Percentiles rank a stretch among this genome's conserved stretches.
Conservation (phyloP, 2,329 filamentous ascomycete species). For the Trichoderma gracile region DNA sequence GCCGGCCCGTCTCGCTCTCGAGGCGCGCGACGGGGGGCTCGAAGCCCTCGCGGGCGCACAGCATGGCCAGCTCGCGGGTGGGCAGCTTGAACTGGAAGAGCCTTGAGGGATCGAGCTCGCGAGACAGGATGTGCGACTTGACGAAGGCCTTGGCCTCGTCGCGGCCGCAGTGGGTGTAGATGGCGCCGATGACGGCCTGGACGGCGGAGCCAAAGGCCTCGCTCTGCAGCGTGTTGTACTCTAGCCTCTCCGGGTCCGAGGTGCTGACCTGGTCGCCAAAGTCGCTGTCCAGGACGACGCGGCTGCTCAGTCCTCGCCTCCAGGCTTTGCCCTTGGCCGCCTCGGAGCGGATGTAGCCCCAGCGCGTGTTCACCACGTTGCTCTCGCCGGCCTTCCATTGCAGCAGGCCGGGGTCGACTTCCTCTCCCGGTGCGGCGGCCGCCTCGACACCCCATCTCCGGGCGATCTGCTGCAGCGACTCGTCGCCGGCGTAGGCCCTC, state of each 20-base stretch:
- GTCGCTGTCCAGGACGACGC: conserved; percentile 78
- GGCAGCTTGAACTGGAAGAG: conserved; percentile 86
- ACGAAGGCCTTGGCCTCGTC: conserved; percentile 81
- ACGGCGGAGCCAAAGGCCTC: conserved; percentile 74
- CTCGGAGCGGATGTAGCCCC: conserved; percentile 56
- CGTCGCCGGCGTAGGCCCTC: conserved; percentile 77
- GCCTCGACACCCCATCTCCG: conserved; percentile 89
- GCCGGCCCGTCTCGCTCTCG: conserved; percentile 84
- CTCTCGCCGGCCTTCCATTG: conserved; percentile 66
- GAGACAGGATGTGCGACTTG: conserved; percentile 76
- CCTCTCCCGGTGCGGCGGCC: conserved; percentile 81
- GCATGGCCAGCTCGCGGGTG: conserved; percentile 75
- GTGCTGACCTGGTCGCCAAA: conserved; percentile 66
- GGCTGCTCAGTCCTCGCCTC: conserved; percentile 70
- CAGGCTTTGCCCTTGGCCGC: conserved; percentile 47
- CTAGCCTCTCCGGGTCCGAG: conserved; percentile 34
- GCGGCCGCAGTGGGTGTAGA: conserved; percentile 83
- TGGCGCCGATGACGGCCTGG: conserved; percentile 76
- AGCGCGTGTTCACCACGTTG: conserved; percentile 49
- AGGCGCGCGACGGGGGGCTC: conserved; percentile 83
- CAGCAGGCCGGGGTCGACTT: conserved; percentile 88
- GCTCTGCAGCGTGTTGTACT: conserved; percentile 70
- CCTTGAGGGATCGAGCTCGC: conserved; percentile 71
- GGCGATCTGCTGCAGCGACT: conserved; percentile 71
- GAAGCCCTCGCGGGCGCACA: conserved; percentile 89